Percentiles rank a stretch among this genome's conserved stretches.
Conservation (phyloP, 2,329 filamentous ascomycete genomes). For the Ophiostoma australiae region DNA sequence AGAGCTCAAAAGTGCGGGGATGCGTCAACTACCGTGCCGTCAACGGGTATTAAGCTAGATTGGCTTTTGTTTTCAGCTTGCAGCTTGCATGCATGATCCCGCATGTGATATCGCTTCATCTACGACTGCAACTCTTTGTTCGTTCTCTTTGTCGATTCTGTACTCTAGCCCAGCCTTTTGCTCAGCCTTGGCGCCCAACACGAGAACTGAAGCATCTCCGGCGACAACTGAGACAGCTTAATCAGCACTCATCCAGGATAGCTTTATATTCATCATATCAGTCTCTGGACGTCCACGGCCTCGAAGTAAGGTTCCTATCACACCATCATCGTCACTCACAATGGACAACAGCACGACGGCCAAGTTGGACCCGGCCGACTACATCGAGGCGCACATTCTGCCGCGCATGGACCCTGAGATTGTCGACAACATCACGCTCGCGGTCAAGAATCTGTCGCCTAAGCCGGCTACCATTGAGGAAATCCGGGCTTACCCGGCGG, state of each 20-base stretch:
- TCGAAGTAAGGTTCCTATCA: too few relatives aligned
- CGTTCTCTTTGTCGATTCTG: background rate
- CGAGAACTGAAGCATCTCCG: background rate
- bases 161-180: background rate
- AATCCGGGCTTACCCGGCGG: constrained; percentile 21
- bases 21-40: too few relatives aligned
- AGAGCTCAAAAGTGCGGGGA: too few relatives aligned
- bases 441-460: constrained; percentile 13
- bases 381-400: constrained; percentile 25
- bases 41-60: too few relatives aligned
- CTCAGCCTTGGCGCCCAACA: background rate
- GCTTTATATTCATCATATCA: too few relatives aligned
- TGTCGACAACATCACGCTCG: constrained; percentile 20
- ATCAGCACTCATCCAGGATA: background rate
- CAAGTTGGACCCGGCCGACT: constrained; percentile 19
- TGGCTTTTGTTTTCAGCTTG: too few relatives aligned
- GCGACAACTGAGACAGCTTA: background rate
- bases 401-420: constrained; percentile 24
- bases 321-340: background rate
- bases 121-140: background rate
- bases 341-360: background rate
- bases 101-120: too few relatives aligned
- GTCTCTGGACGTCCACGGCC: too few relatives aligned
- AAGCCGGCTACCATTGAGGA: constrained; percentile 12
- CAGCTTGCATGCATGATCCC: too few relatives aligned